A percentile compares a stretch with the other conserved stretches of the same genome.
Conservation (phyloP, 2,329 filamentous ascomycete species). For the Lachnum nothofagi region DNA sequence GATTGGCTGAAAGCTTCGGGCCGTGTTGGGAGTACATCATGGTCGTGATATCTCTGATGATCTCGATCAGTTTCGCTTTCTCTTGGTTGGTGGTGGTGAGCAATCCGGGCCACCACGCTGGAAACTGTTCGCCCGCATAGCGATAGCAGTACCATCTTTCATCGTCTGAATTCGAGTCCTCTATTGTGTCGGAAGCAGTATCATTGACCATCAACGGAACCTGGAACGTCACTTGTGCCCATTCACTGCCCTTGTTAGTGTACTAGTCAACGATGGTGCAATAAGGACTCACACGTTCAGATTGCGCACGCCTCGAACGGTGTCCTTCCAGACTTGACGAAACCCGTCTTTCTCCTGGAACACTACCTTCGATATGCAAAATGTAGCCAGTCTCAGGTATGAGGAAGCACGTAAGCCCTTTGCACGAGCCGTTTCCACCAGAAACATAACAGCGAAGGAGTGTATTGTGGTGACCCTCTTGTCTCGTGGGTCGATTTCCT, state of each 20-base stretch:
- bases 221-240: slow-evolving; percentile 33
- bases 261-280: not conserved
- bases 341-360: slow-evolving; percentile 19
- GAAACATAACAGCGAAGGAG: slow-evolving; percentile 31
- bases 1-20: slow-evolving; percentile 15
- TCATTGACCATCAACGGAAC: slow-evolving; percentile 15
- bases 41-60: slow-evolving; percentile 25
- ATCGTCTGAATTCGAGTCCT: slow-evolving; percentile 19
- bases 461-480: slow-evolving; percentile 28
- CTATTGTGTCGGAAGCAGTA: slow-evolving; percentile 8
- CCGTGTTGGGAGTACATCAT: slow-evolving; percentile 25
- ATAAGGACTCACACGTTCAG: slow-evolving; percentile 31
- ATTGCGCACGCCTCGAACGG: slow-evolving; percentile 30
- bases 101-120: slow-evolving; percentile 22
- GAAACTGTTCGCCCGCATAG: slow-evolving; percentile 16
- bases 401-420: slow-evolving; percentile 26
- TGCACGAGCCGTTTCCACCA: slow-evolving; percentile 27
- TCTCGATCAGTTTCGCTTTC: slow-evolving; percentile 28
- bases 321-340: slow-evolving; percentile 28
- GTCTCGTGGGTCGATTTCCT: slow-evolving; percentile 22
- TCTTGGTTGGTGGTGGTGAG: slow-evolving; percentile 30
- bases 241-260: slow-evolving; percentile 31
- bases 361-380: slow-evolving; percentile 16
- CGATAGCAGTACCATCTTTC: slow-evolving; percentile 28
- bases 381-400: slow-evolving; percentile 29